Percentiles rank a stretch among this genome's conserved stretches.
Evolutionary conservation across 2,329 filamentous ascomycete genomes (phyloP).

Genomic region (Penicillium sp.): DNA sequence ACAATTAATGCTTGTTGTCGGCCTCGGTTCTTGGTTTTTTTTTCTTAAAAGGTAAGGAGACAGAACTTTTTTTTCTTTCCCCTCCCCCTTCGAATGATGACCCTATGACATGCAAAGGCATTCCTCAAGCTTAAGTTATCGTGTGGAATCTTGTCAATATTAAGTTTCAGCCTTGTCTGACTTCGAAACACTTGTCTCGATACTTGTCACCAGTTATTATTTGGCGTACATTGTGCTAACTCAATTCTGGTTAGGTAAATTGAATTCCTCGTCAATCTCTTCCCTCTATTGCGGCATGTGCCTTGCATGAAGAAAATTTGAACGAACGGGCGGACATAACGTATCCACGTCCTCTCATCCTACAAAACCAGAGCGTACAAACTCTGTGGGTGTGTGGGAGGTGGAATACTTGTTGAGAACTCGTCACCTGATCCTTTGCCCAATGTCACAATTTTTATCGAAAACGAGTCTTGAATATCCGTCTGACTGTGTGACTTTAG

Average conservation of each 20-base stretch:
- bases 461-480: slow-evolving; percentile 16
- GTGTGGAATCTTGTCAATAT: slow-evolving; percentile 63
- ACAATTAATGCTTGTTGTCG: slow-evolving; percentile 10
- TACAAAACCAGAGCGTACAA: slow-evolving; percentile 63
- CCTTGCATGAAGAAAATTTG: slow-evolving; percentile 61
- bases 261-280: slow-evolving; percentile 8
- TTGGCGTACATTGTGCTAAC: slow-evolving; percentile 31
- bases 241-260: slow-evolving; percentile 35
- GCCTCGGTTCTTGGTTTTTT: slow-evolving; percentile 1
- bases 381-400: slow-evolving; percentile 57
- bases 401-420: slow-evolving; percentile 66
- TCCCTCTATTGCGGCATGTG: slow-evolving; percentile 19
- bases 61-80: slow-evolving; percentile 8
- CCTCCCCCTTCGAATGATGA: slow-evolving; percentile 56
- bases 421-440: slow-evolving; percentile 61
- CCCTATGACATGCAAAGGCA: slow-evolving; percentile 65
- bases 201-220: slow-evolving; percentile 17
- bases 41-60: slow-evolving; percentile 47
- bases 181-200: slow-evolving; percentile 19
- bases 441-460: slow-evolving; percentile 17
- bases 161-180: slow-evolving; percentile 74
- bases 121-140: slow-evolving; percentile 66
- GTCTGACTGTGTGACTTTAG: slow-evolving; percentile 23
- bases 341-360: slow-evolving; percentile 54
- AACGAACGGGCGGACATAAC: slow-evolving; percentile 71